Conservation (phyloP, 371 early-diverging fungal genomes). For the Syncephalis fuscata region DNA sequence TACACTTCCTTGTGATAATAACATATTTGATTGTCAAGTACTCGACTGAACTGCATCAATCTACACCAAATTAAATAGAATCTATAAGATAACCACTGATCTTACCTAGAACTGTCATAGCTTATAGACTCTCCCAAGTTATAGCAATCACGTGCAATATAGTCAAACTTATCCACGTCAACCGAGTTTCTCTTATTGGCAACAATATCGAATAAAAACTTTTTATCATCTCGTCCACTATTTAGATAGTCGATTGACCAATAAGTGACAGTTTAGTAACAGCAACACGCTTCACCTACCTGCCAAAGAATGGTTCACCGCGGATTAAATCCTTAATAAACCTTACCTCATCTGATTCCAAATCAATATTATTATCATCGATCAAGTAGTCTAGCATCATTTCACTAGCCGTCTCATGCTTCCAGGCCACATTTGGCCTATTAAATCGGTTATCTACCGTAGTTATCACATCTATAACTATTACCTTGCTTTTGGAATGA, state of each 20-base stretch:
- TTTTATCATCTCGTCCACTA: constrained; percentile 13
- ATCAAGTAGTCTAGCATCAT: constrained; percentile 79
- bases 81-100: neutral
- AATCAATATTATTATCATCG: constrained; percentile 61
- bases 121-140: constrained; percentile 68
- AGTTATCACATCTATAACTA: neutral
- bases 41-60: constrained; percentile 63
- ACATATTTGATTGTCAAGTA: constrained; percentile 78
- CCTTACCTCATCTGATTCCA: constrained; percentile 40
- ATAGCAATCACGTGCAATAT: constrained; percentile 78
- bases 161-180: constrained; percentile 97
- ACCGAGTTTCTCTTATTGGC: constrained; percentile 85
- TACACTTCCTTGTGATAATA: constrained; percentile 68
- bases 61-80: constrained; percentile 14
- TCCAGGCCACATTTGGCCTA: constrained; percentile 54
- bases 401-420: constrained; percentile 78
- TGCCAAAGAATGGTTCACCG: constrained; percentile 31
- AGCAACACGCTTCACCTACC: constrained; percentile 4
- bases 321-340: constrained; percentile 76
- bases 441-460: neutral
- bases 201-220: constrained; percentile 88
- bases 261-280: neutral
- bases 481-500: constrained; percentile 49
- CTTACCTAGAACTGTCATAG: constrained; percentile 44
- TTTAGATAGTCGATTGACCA: neutral